Evolutionary conservation across 2,329 filamentous ascomycete species (phyloP), one percentile per base, ranked within the genome.

Genomic region (Fusarium oligoseptatum): DNA sequence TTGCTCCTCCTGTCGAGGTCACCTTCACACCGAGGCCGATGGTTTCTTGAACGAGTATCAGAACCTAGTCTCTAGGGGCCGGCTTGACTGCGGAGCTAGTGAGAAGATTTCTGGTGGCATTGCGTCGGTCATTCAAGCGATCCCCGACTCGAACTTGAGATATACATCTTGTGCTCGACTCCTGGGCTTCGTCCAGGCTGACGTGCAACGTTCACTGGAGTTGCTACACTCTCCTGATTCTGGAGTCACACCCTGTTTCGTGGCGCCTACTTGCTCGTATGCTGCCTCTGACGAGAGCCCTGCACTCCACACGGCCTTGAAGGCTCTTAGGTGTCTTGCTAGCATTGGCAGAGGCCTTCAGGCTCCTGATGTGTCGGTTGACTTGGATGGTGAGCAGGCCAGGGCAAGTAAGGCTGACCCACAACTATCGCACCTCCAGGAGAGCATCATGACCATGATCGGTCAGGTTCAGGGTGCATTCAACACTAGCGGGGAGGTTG

Each of bases 71-170:
- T 41, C 90, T 91, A 66, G 68, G 41, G 68, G 75, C n/a, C 76
- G 71, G 9, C 85, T 94, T 11, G 93, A 95, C 72, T 89, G 89
- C 43, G 84, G 91, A 63, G 92, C 92, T 1, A 94, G 94, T 78
- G 93, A 95, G 78, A 91, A 90, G 75, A 89, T 96, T 1, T 87
- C 95, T 6, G 91, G 92, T 45, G 94, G 91, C 2, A 93, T 97
- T 73, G 90, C 93, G 10, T 91, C 91, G 10, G 92, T 97, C 50
- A 88, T 95, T 34, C 93, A 97, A 82, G 93, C 93, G 10, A 86
- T 94, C 11, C 84, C 89, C 1, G 87, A 90, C 3, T 89, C 39
- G 85, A 93, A 36, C 84, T 87, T 68, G 86, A 88, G 65, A 84
- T 96, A 29, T 84, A 94, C 36, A 80, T 75, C 75, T 8, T 79